Percentiles rank a stretch among this genome's conserved stretches.
phyloP scores from a whole-genome alignment of 1,284 basidiomycete species.

The Trichosporon ovoides region DNA sequence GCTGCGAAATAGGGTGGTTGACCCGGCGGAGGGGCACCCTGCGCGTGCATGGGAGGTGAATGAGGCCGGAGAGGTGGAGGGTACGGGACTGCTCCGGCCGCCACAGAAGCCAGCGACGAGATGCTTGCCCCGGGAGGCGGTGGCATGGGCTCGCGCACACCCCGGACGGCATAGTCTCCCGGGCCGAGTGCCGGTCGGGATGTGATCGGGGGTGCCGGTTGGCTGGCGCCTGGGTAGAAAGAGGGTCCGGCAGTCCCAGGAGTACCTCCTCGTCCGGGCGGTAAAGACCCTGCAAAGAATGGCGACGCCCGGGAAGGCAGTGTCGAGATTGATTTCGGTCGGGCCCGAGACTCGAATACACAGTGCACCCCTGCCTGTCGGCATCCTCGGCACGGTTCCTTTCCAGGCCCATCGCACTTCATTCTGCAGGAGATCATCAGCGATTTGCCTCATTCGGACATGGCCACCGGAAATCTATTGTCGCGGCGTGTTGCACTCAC shows the following conservation, averaged over 20 bases:
- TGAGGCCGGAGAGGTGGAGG: conserved; percentile 16
- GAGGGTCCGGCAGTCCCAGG: conserved; percentile 19
- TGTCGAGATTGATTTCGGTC: conserved; percentile 41
- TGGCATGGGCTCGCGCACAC: conserved; percentile 37
- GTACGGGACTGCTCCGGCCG: conserved; percentile 11
- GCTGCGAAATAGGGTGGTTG: conserved; percentile 10
- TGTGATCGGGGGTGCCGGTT: conserved; percentile 36
- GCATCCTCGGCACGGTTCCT: conserved; percentile 44
- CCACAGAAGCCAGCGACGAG: conserved; percentile 15
- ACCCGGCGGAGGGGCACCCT: conserved; percentile 2
- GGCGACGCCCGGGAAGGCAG: conserved; percentile 35
- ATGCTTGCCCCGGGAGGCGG: conserved; percentile 31
- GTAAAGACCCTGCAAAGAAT: conserved; percentile 26
- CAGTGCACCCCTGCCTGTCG: conserved; percentile 40
- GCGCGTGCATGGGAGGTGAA: conserved; percentile 14
- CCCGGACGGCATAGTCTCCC: conserved; percentile 28
- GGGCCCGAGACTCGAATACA: conserved; percentile 40
- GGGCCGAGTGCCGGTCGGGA: conserved; percentile 26
- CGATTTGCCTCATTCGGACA: conserved; percentile 3
- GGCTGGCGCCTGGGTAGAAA: conserved; percentile 34
- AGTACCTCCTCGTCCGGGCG: conserved; percentile 30
- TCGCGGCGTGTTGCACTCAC: conserved; percentile 24
- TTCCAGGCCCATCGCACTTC: conserved; percentile 46
- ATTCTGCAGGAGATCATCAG: conserved; percentile 31
- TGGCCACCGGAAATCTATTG: background rate